Conservation (phyloP, 1,284 basidiomycete genomes). For the Hemileia vastatrix region DNA sequence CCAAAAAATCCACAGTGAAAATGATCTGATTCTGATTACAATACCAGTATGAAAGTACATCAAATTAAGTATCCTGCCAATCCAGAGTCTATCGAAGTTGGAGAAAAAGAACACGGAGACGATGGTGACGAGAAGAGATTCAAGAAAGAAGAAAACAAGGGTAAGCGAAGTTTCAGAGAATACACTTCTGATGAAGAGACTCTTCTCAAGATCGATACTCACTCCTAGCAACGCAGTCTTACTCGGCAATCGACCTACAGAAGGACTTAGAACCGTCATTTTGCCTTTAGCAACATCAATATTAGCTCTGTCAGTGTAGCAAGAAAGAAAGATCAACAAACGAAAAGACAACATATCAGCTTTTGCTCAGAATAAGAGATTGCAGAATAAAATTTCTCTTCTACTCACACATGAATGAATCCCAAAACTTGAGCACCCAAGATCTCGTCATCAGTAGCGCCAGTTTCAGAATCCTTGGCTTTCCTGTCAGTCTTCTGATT, state of each 20-base stretch:
- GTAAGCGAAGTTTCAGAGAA: too few species aligned
- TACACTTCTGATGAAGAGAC: too few species aligned
- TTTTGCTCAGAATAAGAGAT: neutral
- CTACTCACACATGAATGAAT: constrained; percentile 21
- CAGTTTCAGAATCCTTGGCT: constrained; percentile 13
- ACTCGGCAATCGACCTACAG: constrained; percentile 65
- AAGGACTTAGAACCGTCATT: constrained; percentile 77
- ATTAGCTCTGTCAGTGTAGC: too few species aligned
- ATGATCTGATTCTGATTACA: too few species aligned
- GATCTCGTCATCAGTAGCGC: constrained; percentile 9
- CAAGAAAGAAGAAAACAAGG: too few species aligned
- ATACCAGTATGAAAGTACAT: neutral
- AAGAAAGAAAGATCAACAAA: constrained; percentile 21
- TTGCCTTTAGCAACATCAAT: constrained; percentile 67
- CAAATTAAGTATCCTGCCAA: neutral
- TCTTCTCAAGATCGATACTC: constrained; percentile 7
- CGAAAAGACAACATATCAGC: constrained; percentile 1
- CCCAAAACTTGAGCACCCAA: constrained; percentile 15
- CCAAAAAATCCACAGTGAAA: too few species aligned
- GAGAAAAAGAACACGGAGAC: neutral
- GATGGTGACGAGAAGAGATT: neutral
- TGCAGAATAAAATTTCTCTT: neutral
- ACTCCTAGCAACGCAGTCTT: constrained; percentile 54
- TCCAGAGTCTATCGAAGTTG: neutral
- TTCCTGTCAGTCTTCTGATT: constrained; percentile 52